These are phyloP conservation scores for Trifolium pratense DNA, from an alignment of 306 rosid genomes.

Conservation along the genomic window DNA sequence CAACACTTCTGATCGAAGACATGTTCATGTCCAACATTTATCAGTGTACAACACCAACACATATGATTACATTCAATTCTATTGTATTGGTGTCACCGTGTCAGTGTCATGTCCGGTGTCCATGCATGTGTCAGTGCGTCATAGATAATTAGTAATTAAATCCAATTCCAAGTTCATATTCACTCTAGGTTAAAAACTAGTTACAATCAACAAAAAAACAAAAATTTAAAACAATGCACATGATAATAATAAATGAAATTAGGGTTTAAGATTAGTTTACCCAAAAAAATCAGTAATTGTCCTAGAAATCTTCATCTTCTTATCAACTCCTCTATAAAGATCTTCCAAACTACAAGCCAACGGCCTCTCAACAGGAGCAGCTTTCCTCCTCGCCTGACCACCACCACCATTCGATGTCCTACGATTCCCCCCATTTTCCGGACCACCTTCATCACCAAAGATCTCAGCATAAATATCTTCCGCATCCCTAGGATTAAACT, in stretches of 20 bases:
- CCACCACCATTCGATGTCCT: conserved; percentile 47
- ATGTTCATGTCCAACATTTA: no score
- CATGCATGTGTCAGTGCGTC: no score
- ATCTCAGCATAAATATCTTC: conserved; percentile 81
- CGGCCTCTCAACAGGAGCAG: conserved; percentile 63
- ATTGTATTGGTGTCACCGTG: no score
- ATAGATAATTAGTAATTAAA: background rate
- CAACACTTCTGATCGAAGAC: no score
- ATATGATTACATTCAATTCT: no score
- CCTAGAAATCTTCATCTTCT: conserved; percentile 93
- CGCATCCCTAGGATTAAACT: conserved; percentile 69
- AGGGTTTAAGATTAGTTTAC: conserved; percentile 51
- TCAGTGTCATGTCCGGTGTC: no score
- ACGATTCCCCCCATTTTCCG: conserved; percentile 35
- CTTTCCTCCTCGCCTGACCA: conserved; percentile 53
- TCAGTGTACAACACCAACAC: no score
- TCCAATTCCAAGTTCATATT: background rate
- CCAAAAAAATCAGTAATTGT: conserved; percentile 64
- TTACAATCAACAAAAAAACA: background rate
- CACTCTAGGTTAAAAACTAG: no score
- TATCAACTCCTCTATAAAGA: conserved; percentile 73
- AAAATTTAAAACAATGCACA: background rate
- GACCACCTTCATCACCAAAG: conserved; percentile 59
- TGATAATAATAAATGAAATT: background rate
- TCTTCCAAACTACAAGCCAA: conserved; percentile 89